A percentile compares a stretch with the other conserved stretches of the same genome.
Conservation (phyloP, 2,329 filamentous ascomycete genomes). For the Aspergillus japonicus region DNA sequence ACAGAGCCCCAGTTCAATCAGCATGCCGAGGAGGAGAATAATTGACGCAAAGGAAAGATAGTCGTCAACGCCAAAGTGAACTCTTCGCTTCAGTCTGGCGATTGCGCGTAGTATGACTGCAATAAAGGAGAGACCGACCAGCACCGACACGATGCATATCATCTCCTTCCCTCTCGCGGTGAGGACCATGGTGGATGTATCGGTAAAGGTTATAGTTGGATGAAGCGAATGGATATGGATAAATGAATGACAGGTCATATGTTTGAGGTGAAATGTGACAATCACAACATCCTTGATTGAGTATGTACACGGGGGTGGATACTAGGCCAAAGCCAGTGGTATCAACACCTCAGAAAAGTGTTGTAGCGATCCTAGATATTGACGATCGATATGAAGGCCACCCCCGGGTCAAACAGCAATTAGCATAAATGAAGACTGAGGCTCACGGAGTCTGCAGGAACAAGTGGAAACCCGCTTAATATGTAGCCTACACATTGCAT, state of each 20-base stretch:
- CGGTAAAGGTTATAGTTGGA: neutral
- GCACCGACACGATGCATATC: conserved; percentile 32
- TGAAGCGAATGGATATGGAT: neutral
- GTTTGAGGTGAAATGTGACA: neutral
- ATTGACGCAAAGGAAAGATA: conserved; percentile 30
- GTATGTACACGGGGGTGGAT: neutral
- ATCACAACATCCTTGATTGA: neutral
- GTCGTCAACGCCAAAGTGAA: conserved; percentile 32
- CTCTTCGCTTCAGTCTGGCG: conserved; percentile 29
- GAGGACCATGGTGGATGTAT: conserved; percentile 23
- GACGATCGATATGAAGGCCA: neutral
- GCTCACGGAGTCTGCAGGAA: neutral
- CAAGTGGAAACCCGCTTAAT: neutral
- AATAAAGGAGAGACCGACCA: conserved; percentile 28
- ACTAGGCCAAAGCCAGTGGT: neutral
- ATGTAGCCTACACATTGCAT: neutral
- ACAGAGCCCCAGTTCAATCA: conserved; percentile 33
- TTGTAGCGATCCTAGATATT: neutral
- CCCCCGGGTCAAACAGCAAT: neutral
- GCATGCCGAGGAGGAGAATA: conserved; percentile 29
- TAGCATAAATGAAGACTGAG: neutral
- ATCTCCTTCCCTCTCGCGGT: conserved; percentile 28
- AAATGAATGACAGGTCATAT: neutral
- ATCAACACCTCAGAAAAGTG: neutral
- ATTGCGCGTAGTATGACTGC: conserved; percentile 27